These are phyloP conservation scores for Solanum tarapatanum DNA, from an alignment of 257 asterid species.

Conservation along the genomic window DNA sequence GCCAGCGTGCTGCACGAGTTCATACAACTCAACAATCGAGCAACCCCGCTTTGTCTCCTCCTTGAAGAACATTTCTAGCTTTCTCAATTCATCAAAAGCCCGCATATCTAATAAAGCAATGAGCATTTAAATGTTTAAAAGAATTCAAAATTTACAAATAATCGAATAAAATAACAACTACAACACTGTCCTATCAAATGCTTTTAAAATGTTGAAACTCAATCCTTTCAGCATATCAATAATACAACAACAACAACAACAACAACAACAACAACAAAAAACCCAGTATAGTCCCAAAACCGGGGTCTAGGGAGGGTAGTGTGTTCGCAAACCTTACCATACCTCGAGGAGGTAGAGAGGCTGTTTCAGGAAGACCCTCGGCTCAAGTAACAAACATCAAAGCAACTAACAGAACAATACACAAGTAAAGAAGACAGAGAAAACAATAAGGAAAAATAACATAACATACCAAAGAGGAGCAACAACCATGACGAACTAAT, in stretches of 20 bases:
- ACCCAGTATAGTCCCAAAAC: background rate
- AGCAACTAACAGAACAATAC: background rate
- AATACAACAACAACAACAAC: background rate
- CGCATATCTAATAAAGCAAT: slow-evolving; percentile 66
- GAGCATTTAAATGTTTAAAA: background rate
- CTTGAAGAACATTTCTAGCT: slow-evolving; percentile 78
- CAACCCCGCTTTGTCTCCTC: slow-evolving; percentile 83
- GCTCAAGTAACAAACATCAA: background rate
- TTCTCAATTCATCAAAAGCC: slow-evolving; percentile 96
- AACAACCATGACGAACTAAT: too few relatives aligned
- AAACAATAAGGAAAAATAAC: background rate
- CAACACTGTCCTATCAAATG: background rate
- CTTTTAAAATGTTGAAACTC: background rate
- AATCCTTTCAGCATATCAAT: background rate
- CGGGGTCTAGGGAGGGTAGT: background rate
- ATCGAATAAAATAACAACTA: background rate
- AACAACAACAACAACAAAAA: background rate
- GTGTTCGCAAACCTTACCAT: background rate
- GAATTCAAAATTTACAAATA: background rate
- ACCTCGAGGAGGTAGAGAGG: background rate
- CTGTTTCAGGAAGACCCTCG: background rate
- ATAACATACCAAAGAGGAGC: background rate
- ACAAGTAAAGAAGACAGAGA: background rate
- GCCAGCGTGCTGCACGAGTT: slow-evolving; percentile 99
- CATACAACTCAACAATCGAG: slow-evolving; percentile 92